phyloP scores from a whole-genome alignment of 2,329 filamentous ascomycete species.

The Zelopaecilomyces penicillatus region DNA sequence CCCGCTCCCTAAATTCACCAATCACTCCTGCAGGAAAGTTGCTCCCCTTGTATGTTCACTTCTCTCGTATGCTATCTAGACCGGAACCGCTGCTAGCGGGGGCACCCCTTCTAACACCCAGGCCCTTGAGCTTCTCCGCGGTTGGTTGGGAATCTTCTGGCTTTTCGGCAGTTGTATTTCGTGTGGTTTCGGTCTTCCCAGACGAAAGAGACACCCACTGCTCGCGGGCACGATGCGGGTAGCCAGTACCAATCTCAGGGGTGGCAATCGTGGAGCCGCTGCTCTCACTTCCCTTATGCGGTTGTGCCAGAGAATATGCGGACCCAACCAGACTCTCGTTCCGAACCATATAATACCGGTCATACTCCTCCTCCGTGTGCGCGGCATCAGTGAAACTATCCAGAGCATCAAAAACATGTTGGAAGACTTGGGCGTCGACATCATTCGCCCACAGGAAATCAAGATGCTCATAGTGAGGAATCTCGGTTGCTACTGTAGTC shows the following conservation, averaged over 20 bases:
- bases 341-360: conserved; percentile 45
- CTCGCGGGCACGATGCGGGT: conserved; percentile 23
- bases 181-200: neutral
- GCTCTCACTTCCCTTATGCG: conserved; percentile 26
- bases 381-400: conserved; percentile 57
- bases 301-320: conserved; percentile 16
- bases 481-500: conserved; percentile 77
- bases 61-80: conserved; percentile 6
- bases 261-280: conserved; percentile 24
- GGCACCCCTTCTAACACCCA: conserved; percentile 15
- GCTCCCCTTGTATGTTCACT: too few species aligned
- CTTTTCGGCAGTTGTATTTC: neutral
- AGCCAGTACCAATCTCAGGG: neutral
- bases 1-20: conserved; percentile 9
- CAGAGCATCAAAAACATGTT: conserved; percentile 82
- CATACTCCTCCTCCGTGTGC: conserved; percentile 53
- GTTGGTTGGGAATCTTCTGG: conserved; percentile 6
- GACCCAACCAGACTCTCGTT: conserved; percentile 40
- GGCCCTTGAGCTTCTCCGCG: conserved; percentile 20
- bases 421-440: conserved; percentile 76
- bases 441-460: conserved; percentile 94
- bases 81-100: neutral
- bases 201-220: neutral
- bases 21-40: too few species aligned
- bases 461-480: conserved; percentile 90